Evolutionary conservation across 2,329 filamentous ascomycete species (phyloP), one percentile per base, ranked within the genome.

Genomic region (Curvularia spicifera): DNA sequence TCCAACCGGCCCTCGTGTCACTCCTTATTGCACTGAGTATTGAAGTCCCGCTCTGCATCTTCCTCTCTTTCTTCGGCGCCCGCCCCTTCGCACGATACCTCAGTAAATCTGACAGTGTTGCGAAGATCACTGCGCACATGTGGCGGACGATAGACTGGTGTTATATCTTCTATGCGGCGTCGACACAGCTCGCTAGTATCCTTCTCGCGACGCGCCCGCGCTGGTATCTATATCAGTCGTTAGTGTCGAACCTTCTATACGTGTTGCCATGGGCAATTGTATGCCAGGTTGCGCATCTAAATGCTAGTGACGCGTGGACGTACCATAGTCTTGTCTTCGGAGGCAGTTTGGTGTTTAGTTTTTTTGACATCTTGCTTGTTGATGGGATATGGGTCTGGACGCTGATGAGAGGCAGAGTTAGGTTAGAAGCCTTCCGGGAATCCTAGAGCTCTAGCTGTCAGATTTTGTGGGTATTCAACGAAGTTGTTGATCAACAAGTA

Each of bases 191-290:
- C 0, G 86, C 87, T 0, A 83, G 86, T 0, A 78, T 91, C 0
- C 73, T 92, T 0, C 80, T 90, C 0, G 85, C 89, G 0, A 90
- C 88, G 0, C 76, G 82, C 0, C 88, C 88, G 0, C 77, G 78
- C 1, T 91, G 87, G 88, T 91, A 90, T 69, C 78, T 91, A 0
- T 86, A 83, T 57, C 88, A 91, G 70, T 87, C 85, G 3, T 75
- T 91, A 0, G 82, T 78, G 0, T 89, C 87, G 6, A 91, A 91
- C 65, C 47, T 91, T 0, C 71, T 88, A 0, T 91, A 88, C 69
- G 87, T 91, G 0, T 74, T 92, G 2, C 89, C 88, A 0, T 91
- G 89, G 88, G 88, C 89, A 0, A 84, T 91, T 40, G 86, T 83
- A 0, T 74, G 86, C 84, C 58, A 84, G 40, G 60, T 65, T 0